These are phyloP conservation scores for Chlamydomonas asymmetrica DNA, from an alignment of 139 green algal genomes.

Conservation along the genomic window DNA sequence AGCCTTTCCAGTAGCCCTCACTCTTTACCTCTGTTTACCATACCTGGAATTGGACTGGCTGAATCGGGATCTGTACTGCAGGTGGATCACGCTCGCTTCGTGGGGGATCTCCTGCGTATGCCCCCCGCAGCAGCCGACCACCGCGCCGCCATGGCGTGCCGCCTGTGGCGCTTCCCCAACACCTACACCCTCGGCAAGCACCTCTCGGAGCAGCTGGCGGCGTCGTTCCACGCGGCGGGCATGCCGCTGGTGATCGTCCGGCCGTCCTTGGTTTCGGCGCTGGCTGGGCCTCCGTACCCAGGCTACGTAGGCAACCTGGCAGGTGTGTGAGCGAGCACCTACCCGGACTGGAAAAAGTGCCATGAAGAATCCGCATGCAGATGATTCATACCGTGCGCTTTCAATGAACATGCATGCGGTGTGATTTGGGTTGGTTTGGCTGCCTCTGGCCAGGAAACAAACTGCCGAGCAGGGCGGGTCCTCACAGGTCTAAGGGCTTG, in stretches of 20 bases:
- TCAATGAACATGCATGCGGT: too few relatives aligned
- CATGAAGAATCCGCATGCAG: too few relatives aligned
- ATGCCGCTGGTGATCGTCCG: conserved; percentile 47
- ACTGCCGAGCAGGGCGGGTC: too few relatives aligned
- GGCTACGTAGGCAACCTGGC: conserved; percentile 60
- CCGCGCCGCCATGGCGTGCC: conserved; percentile 19
- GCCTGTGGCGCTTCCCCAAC: conserved; percentile 53
- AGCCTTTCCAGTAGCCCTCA: too few relatives aligned
- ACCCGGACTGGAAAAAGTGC: too few relatives aligned
- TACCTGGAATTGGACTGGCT: too few relatives aligned
- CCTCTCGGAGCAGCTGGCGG: conserved; percentile 51
- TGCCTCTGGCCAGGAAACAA: too few relatives aligned
- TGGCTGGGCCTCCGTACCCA: conserved; percentile 47
- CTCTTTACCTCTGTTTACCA: too few relatives aligned
- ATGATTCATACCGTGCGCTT: too few relatives aligned
- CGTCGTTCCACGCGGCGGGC: conserved; percentile 4
- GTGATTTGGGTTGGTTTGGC: too few relatives aligned
- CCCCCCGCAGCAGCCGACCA: conserved; percentile 24
- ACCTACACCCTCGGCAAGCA: conserved; percentile 56
- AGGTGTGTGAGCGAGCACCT: conserved; percentile 23
- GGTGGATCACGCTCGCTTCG: conserved; percentile 7
- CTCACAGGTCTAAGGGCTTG: too few relatives aligned
- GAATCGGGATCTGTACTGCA: neutral
- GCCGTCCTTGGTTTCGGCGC: conserved; percentile 46
- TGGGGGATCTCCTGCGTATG: conserved; percentile 26